Base-by-base conservation (phyloP, 768 basidiomycete genomes). In the Boletus huronensis region DNA sequence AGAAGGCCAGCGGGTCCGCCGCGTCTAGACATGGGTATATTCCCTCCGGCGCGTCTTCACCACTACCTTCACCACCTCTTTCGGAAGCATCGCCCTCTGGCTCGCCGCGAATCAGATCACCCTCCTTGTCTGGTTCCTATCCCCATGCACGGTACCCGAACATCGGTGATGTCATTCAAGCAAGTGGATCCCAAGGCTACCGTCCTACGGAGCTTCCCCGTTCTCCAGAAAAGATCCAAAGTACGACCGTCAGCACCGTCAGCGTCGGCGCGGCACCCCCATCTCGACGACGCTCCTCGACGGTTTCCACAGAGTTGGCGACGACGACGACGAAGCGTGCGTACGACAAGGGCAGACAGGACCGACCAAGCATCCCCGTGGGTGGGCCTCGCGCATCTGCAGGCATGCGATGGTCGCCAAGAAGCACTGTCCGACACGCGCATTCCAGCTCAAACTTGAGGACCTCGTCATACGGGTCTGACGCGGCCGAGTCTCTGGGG, bases 391-490 rank as follows among this genome's bases (percentile, higher is more conserved):
- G 23, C 4, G 19, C 44, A 11, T 54, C 54, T 21, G 34, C 48
- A 0, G 44, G 51, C 19, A 21, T n/a, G 29, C 43, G 43, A 17
- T 36, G 25, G 10, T 32, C 47, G 10, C 48, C 60, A 2, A n/a
- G 17, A 10, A 36, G 29, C 2, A 4, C 29, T 11, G n/a, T 70
- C 16, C 64, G 69, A 19, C 66, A 70, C 10, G 56, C 34, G 0
- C 56, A 52, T 29, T 72, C 69, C 5, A 59, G 63, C 32, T 69
- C 69, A 0, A 72, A 69, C 25, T 41, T 72, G 58, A 49, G 58
- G 45, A 26, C 57, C 3, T 57, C 61, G 21, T 46, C 58, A 9
- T 52, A 56, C 13, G 58, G 32, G 9, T 58, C 51, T 1, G 64
- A 70, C 7, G 49, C 35, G 19, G 44, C 39, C 7, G 60, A 57